Percentiles rank a stretch among this genome's conserved stretches.
These are phyloP conservation scores for Oidium heveae DNA, from an alignment of 2,329 filamentous ascomycete species.

Conservation along the genomic window DNA sequence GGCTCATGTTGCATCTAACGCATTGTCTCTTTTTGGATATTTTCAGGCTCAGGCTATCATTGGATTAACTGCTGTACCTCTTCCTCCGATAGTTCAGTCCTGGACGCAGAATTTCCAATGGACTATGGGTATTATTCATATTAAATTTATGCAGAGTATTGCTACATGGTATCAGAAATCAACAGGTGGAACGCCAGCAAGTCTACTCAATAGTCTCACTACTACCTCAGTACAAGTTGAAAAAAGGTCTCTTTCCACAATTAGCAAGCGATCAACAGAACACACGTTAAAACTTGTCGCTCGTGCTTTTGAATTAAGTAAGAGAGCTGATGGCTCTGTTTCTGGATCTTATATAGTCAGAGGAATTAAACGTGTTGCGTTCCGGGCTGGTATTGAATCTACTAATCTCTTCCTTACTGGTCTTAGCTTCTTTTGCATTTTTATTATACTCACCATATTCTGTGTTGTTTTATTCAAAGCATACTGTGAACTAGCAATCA, in stretches of 20 bases:
- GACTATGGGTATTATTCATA: constrained; percentile 85
- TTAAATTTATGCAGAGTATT: constrained; percentile 68
- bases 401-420: constrained; percentile 90
- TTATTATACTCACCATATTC: constrained; percentile 50
- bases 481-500: constrained; percentile 50
- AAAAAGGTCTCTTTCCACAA: constrained; percentile 23
- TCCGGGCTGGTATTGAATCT: constrained; percentile 58
- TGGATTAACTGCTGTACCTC: constrained; percentile 53
- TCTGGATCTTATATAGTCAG: constrained; percentile 37
- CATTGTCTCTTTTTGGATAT: constrained; percentile 78
- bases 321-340: constrained; percentile 28
- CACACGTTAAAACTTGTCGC: constrained; percentile 11
- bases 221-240: constrained; percentile 60
- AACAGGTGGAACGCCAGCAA: constrained; percentile 66
- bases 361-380: constrained; percentile 76
- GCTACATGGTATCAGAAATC: constrained; percentile 91
- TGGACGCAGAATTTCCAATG: constrained; percentile 98
- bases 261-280: constrained; percentile 26
- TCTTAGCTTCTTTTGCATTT: constrained; percentile 66
- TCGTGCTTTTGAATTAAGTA: constrained; percentile 17
- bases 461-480: constrained; percentile 59
- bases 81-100: constrained; percentile 69
- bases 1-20: constrained; percentile 80
- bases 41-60: constrained; percentile 88
- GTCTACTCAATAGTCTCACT: constrained; percentile 46